phyloP scores from a whole-genome alignment of 345 rosid genomes.

The Camelina sativa region DNA sequence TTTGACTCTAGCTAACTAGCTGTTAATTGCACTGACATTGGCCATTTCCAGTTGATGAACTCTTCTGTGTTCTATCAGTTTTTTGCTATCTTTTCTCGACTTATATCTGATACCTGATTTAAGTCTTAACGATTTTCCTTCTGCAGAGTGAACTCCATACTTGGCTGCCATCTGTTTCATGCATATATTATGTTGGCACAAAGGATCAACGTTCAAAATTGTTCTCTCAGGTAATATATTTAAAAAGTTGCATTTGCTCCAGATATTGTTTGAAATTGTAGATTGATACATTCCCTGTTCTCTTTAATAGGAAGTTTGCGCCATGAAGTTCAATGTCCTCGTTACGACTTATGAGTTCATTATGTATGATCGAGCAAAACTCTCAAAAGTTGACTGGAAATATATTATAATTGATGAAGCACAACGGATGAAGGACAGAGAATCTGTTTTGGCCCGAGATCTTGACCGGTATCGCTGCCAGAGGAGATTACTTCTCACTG shows the following conservation, averaged over 20 bases:
- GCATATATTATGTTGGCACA: conserved; percentile 92
- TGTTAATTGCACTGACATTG: conserved; percentile 30
- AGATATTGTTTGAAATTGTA: conserved; percentile 31
- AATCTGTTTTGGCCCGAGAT: conserved; percentile 99
- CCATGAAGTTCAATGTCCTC: conserved; percentile 96
- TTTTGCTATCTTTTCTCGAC: conserved; percentile 17
- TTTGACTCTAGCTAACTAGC: conserved; percentile 15
- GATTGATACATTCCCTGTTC: conserved; percentile 28
- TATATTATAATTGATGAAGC: conserved; percentile 99
- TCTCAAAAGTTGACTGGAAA: conserved; percentile 98
- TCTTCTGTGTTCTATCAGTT: conserved; percentile 31
- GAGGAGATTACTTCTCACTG: conserved; percentile 98
- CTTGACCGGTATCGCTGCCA: conserved; percentile 99
- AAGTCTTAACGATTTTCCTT: conserved; percentile 9
- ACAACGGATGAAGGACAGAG: conserved; percentile 99
- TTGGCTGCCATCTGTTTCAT: conserved; percentile 97
- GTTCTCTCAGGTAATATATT: conserved; percentile 82
- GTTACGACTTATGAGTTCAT: conserved; percentile 99
- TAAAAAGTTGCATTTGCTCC: conserved; percentile 27
- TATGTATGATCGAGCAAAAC: conserved; percentile 98
- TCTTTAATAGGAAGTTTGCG: conserved; percentile 81
- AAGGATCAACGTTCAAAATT: conserved; percentile 95
- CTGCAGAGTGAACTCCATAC: conserved; percentile 92
- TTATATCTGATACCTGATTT: conserved; percentile 17
- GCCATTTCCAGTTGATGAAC: conserved; percentile 27